Percentiles rank a stretch among this genome's conserved stretches.
These are phyloP conservation scores for Plectranthus barbatus DNA, from an alignment of 257 asterid species.

Conservation along the genomic window DNA sequence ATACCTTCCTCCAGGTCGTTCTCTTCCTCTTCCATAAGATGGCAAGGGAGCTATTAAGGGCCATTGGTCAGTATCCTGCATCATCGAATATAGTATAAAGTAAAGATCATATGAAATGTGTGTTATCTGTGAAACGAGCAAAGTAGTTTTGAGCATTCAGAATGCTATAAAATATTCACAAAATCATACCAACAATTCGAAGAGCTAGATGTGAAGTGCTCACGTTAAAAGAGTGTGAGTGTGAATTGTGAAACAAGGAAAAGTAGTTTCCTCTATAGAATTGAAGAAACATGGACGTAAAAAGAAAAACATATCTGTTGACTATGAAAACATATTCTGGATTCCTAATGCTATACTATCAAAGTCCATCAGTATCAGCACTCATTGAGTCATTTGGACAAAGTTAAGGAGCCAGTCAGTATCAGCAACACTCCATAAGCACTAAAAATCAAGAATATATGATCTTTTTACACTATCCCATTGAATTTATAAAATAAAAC, in stretches of 20 bases:
- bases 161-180: too few species aligned
- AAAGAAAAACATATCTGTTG: too few species aligned
- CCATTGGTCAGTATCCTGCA: conserved; percentile 52
- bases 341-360: not conserved
- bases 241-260: too few species aligned
- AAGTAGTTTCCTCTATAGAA: not conserved
- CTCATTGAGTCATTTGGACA: not conserved
- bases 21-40: conserved; percentile 71
- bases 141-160: not conserved
- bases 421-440: not conserved
- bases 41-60: conserved; percentile 61
- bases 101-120: too few species aligned
- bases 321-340: too few species aligned
- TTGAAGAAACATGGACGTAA: not conserved
- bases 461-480: not conserved
- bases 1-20: conserved; percentile 56
- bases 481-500: not conserved
- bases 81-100: conserved; percentile 9
- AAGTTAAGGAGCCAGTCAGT: not conserved
- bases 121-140: too few species aligned
- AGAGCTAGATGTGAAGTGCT: too few species aligned
- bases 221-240: too few species aligned
- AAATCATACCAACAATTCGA: too few species aligned
- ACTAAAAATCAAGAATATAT: not conserved
- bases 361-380: not conserved